Base-by-base conservation (phyloP, 1,284 basidiomycete genomes). In the Peniophora sp. region DNA sequence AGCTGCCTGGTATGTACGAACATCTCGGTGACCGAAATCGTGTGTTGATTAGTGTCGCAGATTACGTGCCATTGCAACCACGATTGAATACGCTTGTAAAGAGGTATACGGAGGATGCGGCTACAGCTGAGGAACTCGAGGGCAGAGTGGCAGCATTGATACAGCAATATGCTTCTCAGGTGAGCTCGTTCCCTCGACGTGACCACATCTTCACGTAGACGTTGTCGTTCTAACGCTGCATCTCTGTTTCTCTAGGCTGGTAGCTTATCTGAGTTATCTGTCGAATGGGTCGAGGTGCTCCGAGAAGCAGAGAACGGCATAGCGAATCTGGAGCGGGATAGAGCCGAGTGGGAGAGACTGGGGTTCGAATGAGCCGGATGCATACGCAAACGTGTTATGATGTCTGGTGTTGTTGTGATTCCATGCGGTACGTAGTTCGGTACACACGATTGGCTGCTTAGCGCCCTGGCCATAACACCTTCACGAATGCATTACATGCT, bases 261-360 rank as follows among this genome's bases (percentile, higher is more conserved):
- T 59, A 76, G 78, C 0, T 69, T 90, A 2, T 91, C 87, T 3
- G 87, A 89, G 55, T 68, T 90, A 12, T 91, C 90, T 56, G 83
- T 91, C 8, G 78, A 77, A 16, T 91, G 88, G 87, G 85, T 90
- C 56, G 85, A 88, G 51, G 73, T 80, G 0, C 65, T 90, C 11
- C 72, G 73, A 14, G 76, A 78, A 45, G 74, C 81, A 2, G 87
- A 89, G 59, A 73, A 77, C 48, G 75, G 76, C 51, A 63, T 81
- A 11, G 65, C 65, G 23, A 71, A 65, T 38, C 59, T 86, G 43
- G 84, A 88, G 59, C 75, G 74, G 51, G 78, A 82, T 44, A 74
- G 70, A 51, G 70, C 71, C 20, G 83, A 85, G 59, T 69, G 75
- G 48, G 68, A 67, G 52, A 74, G 77, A 34, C 63, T 86, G 39